These are phyloP conservation scores for Tricholoma flavovirens DNA, from an alignment of 768 basidiomycete genomes.

Conservation along the genomic window DNA sequence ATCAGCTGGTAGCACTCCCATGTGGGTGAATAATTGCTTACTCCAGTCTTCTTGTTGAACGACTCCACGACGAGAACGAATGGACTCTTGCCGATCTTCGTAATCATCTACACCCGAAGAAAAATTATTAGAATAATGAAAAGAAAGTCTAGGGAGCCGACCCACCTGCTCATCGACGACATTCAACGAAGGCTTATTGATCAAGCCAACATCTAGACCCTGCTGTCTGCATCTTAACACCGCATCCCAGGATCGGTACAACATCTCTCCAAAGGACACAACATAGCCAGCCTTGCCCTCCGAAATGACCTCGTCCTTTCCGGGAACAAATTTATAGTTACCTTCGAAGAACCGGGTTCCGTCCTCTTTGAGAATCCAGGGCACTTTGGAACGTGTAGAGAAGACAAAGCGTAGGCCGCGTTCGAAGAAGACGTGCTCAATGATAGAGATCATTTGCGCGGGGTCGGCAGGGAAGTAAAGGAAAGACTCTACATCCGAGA, in stretches of 20 bases:
- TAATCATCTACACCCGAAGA: conserved; percentile 39
- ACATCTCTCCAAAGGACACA: conserved; percentile 82
- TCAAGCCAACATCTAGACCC: conserved; percentile 75
- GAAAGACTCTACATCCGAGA: conserved; percentile 70
- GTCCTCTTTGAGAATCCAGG: conserved; percentile 76
- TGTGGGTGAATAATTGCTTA: conserved; percentile 18
- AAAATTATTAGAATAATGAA: not conserved
- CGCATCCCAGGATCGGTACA: conserved; percentile 80
- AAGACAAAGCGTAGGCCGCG: conserved; percentile 81
- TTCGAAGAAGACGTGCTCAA: conserved; percentile 78
- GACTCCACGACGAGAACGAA: conserved; percentile 87
- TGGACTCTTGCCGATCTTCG: conserved; percentile 64
- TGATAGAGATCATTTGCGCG: conserved; percentile 71
- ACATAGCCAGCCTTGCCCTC: conserved; percentile 81
- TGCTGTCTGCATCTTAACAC: conserved; percentile 66
- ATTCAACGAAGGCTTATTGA: conserved; percentile 84
- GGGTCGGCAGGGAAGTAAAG: conserved; percentile 89
- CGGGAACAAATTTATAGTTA: not conserved
- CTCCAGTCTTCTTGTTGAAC: conserved; percentile 86
- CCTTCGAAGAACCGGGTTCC: conserved; percentile 59
- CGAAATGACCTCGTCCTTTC: conserved; percentile 11
- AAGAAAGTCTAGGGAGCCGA: not conserved
- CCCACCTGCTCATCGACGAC: conserved; percentile 73
- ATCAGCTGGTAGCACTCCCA: not conserved
- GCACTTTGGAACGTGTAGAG: conserved; percentile 86